Base-by-base conservation (phyloP, 148 eudicot genomes). In the Euryodendron excelsum region DNA sequence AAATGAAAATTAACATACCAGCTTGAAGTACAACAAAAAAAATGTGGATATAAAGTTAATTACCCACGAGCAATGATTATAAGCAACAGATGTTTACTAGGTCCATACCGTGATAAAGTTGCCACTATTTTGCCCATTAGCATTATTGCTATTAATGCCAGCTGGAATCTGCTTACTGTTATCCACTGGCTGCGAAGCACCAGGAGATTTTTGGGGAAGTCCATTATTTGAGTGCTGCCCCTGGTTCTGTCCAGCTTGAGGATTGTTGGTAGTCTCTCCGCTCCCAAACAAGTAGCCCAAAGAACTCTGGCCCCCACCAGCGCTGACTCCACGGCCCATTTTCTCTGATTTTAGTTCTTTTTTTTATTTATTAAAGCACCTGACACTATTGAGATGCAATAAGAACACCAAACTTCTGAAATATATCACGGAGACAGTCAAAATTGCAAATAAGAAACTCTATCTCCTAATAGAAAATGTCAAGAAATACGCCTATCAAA, bases 271-370 rank as follows among this genome's bases (percentile, higher is more conserved):
- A 62, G 75, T 23, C 75, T 84, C 83, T 77, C 83, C 86, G 14
- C 77, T 36, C 45, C 86, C 86, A 63, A 84, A 84, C 66, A 84
- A 82, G 78, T 84, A 84, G 4, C 86, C 86, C 75, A 84, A 72
- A 34, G 86, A 84, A 73, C 86, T 84, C 61, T 84, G 83, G 4
- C 86, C 86, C 44, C 86, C 86, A 39, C 86, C 86, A 55, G 83
- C 83, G 37, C 86, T 84, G 31, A 80, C 86, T 77, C 86, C 86
- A 48, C 86, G 80, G 33, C 86, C 83, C 86, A 84, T 79, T 73
- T 72, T 80, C 64, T 63, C 31, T 34, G 58, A 20, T 4, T 45
- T 81, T n/a, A n/a, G 3, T 23, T 18, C 21, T 39, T 77, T 37
- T 77, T 21, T 6, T 30, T 21, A 59, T 71, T 64, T 21, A 31